These are phyloP conservation scores for Rugonectria rugulosa DNA, from an alignment of 2,329 filamentous ascomycete species.

Conservation along the genomic window DNA sequence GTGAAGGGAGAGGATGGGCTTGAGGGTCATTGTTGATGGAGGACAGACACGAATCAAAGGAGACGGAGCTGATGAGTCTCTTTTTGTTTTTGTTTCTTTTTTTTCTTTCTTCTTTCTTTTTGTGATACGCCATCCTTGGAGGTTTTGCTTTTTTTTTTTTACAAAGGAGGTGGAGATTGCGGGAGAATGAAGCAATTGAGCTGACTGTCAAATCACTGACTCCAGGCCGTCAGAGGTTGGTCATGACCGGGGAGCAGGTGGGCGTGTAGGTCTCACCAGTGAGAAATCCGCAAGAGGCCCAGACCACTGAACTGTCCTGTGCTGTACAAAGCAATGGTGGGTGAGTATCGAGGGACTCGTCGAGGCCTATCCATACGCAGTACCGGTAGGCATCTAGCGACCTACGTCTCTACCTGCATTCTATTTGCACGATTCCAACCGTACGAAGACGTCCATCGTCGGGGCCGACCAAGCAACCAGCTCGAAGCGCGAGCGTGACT, in stretches of 20 bases:
- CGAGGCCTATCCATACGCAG: too few relatives aligned
- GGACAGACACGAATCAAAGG: constrained; percentile 7
- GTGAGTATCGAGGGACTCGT: too few relatives aligned
- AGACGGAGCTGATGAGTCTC: constrained; percentile 1
- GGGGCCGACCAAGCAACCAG: background rate
- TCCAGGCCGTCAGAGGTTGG: background rate
- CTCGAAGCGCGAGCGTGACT: constrained; percentile 15
- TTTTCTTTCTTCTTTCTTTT: constrained; percentile 3
- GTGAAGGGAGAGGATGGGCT: background rate
- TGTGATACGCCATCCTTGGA: constrained; percentile 1
- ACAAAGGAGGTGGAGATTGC: constrained; percentile 14
- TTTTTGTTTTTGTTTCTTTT: constrained; percentile 10
- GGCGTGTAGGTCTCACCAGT: background rate
- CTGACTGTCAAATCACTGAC: background rate
- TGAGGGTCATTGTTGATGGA: background rate
- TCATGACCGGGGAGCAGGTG: background rate
- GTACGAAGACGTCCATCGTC: background rate
- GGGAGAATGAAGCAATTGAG: constrained; percentile 12
- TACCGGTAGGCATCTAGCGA: too few relatives aligned
- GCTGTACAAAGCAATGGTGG: too few relatives aligned
- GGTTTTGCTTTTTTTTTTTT: too few relatives aligned
- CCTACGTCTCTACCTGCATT: too few relatives aligned
- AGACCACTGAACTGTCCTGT: too few relatives aligned
- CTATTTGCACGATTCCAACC: background rate
- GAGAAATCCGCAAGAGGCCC: background rate